Evolutionary conservation across 768 basidiomycete species (phyloP).

Genomic region (Amanita phalloides): DNA sequence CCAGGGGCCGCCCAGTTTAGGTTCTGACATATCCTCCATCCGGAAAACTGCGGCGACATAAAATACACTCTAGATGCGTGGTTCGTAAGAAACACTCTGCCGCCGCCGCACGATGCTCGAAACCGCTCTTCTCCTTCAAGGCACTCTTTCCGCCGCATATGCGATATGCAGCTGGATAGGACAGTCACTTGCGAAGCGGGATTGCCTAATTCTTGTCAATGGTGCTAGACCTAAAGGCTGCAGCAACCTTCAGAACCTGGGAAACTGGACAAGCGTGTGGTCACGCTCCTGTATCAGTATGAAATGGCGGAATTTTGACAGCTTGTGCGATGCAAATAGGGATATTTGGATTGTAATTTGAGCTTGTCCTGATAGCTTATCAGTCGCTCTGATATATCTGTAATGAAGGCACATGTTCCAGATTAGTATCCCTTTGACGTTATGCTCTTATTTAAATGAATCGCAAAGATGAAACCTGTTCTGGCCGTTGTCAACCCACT

Average conservation of each 20-base stretch:
- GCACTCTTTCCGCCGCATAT: background rate
- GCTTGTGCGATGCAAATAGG: constrained; percentile 2
- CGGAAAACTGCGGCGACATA: background rate
- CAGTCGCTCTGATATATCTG: too few relatives aligned
- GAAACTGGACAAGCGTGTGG: background rate
- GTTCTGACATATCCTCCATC: background rate
- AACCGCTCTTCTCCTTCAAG: background rate
- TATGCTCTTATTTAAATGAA: too few relatives aligned
- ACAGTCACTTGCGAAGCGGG: background rate
- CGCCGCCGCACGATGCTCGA: background rate
- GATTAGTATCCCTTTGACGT: too few relatives aligned
- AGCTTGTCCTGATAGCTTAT: too few relatives aligned
- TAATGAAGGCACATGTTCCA: too few relatives aligned
- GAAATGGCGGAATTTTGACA: constrained; percentile 12
- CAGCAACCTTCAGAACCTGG: background rate
- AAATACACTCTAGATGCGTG: background rate
- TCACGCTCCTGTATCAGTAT: background rate
- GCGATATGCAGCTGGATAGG: background rate
- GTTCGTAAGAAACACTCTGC: background rate
- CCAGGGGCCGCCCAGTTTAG: too few relatives aligned
- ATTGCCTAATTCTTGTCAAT: background rate
- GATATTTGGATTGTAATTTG: too few relatives aligned
- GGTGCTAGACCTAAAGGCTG: background rate
- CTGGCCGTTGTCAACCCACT: background rate
- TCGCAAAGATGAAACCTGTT: background rate